Evolutionary conservation across 208 protist species (phyloP), one percentile per base, ranked within the genome.

Genomic region (Tritrichomonas musculus): DNA sequence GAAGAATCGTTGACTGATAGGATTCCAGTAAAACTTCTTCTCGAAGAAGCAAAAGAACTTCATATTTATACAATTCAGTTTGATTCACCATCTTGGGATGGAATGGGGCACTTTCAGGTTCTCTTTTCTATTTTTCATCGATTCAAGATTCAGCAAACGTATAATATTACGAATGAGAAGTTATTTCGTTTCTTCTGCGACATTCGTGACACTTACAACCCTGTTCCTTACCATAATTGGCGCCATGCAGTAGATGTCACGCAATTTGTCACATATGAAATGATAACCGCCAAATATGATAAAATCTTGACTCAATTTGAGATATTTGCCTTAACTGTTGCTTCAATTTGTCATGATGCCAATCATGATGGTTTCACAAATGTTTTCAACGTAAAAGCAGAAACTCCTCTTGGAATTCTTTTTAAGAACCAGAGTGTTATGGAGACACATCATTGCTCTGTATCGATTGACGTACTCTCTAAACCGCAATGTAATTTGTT

Each of bases 341-440:
- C 97, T 36, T 96, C 96, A 27, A 95, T 97, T n/a, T 96, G 98
- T 80, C 98, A 99, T 95, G 98, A 99, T 96, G 97, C 98, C 94
- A 97, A 98, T 93, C 98, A 99, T 94, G 98, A 98, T 1, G 98
- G 98, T 39, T 93, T 98, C 49, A 98, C 98, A 95, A 99, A 99
- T 95, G 97, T 97, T 93, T 99, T 98, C 94, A 97, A 98, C 94
- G 95, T 97, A 27, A 97, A 97, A 93, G 97, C 97, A 33, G 95
- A 96, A 92, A 95, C 97, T 14, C 96, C 96, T 92, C 94, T 98
- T 55, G 97, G 97, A 53, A 96, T 97, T 8, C 77, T 53, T 30
- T 96, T 96, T 94, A 96, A 96, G 88, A 95, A 96, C 82, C 80
- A 94, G 69, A 94, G 93, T 27, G 94, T 96, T 0, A 95, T 97